Base-by-base conservation (phyloP, 1,284 basidiomycete species). In the Earliella scabrosa region DNA sequence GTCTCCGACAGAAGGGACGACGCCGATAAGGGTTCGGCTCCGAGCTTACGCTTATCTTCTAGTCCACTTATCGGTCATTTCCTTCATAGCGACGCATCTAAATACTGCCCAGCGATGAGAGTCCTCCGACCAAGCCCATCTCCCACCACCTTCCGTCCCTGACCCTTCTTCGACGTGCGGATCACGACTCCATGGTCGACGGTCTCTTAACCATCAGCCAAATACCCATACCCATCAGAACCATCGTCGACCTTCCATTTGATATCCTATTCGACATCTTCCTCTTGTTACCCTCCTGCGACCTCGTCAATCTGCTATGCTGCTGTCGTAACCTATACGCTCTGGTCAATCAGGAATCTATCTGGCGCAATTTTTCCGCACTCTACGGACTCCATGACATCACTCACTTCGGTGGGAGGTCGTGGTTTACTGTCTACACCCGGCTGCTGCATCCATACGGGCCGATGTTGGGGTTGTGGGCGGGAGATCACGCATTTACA, bases 401-500 rank as follows among this genome's bases (percentile, higher is more conserved):
- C 13, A 16, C 40, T 13, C 20, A 49, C 24, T 65, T 64, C 45
- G 56, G 54, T 20, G 54, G 56, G 3, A 58, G 55, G 9, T 60
- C 67, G 6, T 68, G 62, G 59, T 65, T 54, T 50, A 54, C 48
- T 9, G 44, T 66, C 11, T 68, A 67, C 45, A 56, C 61, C 7
- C 21, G 51, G 16, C 45, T 68, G 4, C 50, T 68, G 14, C 62
- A 62, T 45, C 50, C 59, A 2, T 66, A 67, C 39, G 64, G 60
- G 7, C 60, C 63, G 10, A 56, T 67, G 55, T 21, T 67, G 3
- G 66, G 66, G n/a, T 41, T 66, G 2, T 67, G 67, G 67, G 67
- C 66, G 2, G 60, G 63, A 9, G 66, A 68, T 34, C 54, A 60
- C 27, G 59, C 67, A 1, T 66, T 58, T 48, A 63, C 55, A 8